Percentiles rank a stretch among this genome's conserved stretches.
phyloP scores from a whole-genome alignment of 1,284 basidiomycete genomes.

The Fomitopsis schrenkii region DNA sequence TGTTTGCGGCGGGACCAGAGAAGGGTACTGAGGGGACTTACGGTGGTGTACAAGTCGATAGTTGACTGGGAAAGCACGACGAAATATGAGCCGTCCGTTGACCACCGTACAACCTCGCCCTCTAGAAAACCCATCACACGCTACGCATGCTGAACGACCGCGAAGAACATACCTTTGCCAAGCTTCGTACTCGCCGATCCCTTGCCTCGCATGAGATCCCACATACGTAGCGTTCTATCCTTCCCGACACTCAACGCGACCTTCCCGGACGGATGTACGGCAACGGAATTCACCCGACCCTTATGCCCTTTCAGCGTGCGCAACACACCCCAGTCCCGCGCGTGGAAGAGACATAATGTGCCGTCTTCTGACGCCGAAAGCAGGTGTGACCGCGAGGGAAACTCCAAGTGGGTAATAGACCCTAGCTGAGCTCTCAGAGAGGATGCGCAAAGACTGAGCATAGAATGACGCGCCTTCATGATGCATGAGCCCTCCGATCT shows the following conservation, averaged over 20 bases:
- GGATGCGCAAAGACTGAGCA: constrained; percentile 12
- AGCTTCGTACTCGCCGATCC: constrained; percentile 86
- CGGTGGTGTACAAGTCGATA: constrained; percentile 81
- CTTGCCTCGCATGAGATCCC: constrained; percentile 96
- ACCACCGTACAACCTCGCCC: constrained; percentile 87
- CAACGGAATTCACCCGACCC: constrained; percentile 85
- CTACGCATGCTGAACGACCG: background rate
- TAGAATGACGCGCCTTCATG: constrained; percentile 69
- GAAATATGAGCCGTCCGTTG: constrained; percentile 70
- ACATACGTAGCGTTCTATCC: constrained; percentile 91
- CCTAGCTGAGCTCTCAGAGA: constrained; percentile 39
- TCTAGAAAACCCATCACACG: constrained; percentile 43
- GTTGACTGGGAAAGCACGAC: constrained; percentile 73
- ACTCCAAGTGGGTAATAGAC: constrained; percentile 86
- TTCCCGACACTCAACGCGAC: constrained; percentile 89
- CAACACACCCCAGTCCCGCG: constrained; percentile 90
- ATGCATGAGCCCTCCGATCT: constrained; percentile 90
- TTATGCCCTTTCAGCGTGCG: constrained; percentile 91
- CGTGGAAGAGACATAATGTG: constrained; percentile 85
- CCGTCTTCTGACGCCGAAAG: constrained; percentile 90
- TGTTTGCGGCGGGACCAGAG: background rate
- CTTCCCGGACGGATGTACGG: constrained; percentile 90
- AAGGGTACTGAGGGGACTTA: constrained; percentile 32
- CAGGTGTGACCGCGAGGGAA: constrained; percentile 87
- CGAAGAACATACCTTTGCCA: constrained; percentile 61